phyloP scores from a whole-genome alignment of 768 basidiomycete genomes.

The Rhodotorula taiwanensis region DNA sequence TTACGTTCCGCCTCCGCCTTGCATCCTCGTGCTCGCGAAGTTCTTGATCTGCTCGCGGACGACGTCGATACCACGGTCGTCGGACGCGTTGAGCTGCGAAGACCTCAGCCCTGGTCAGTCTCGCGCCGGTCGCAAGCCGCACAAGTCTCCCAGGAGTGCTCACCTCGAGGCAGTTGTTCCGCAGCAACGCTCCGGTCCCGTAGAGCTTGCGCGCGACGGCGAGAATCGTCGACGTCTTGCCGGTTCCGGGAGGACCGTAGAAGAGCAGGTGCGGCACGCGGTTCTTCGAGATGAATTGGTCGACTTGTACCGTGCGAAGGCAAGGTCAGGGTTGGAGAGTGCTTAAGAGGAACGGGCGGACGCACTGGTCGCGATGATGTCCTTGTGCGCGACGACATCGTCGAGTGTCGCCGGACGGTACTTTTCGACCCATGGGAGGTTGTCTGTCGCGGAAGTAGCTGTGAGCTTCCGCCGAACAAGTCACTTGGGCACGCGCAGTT shows the following conservation, averaged over 20 bases:
- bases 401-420: conserved; percentile 84
- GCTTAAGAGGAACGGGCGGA: conserved; percentile 19
- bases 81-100: conserved; percentile 83
- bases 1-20: conserved; percentile 40
- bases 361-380: conserved; percentile 89
- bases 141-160: conserved; percentile 29
- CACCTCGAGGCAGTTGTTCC: conserved; percentile 91
- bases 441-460: not conserved
- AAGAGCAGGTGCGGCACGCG: conserved; percentile 88
- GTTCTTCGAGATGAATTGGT: conserved; percentile 92
- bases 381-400: conserved; percentile 93
- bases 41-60: conserved; percentile 98
- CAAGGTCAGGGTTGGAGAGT: not conserved
- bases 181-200: conserved; percentile 56
- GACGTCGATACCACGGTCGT: conserved; percentile 96
- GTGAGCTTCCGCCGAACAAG: not conserved
- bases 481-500: no score
- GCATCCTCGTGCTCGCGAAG: conserved; percentile 89
- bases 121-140: not conserved
- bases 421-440: conserved; percentile 73
- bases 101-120: not conserved
- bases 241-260: conserved; percentile 96
- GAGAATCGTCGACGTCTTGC: conserved; percentile 94
- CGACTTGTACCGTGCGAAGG: conserved; percentile 55
- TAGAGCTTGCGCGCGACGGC: conserved; percentile 94